Base-by-base conservation (phyloP, 1,284 basidiomycete species). In the Marasmius fiardii region DNA sequence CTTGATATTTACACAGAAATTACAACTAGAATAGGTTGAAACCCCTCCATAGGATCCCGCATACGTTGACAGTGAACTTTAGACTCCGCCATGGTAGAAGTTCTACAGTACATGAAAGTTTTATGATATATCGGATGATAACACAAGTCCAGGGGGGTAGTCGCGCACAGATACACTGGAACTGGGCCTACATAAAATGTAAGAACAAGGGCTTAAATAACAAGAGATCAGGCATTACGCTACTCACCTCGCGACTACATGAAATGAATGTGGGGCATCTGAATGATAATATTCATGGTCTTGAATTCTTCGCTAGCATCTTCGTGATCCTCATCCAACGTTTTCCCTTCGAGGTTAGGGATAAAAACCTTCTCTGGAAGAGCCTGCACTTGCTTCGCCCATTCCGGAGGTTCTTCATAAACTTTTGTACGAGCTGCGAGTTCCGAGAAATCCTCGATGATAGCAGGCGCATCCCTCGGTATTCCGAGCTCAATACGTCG, bases 401-500 rank as follows among this genome's bases (percentile, higher is more conserved):
- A 70, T 45, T 58, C 58, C 14, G 69, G 68, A 12, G 63, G 57
- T 12, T 50, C 55, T 53, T 71, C 71, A 55, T 61, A 64, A 26
- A 66, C 62, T 58, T 67, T 70, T 11, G 68, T 67, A 47, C 66
- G 63, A n/a, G 63, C 61, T 44, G 60, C 55, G 3, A 72, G 67
- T 51, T 62, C 71, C 12, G 61, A 60, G 52, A 65, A 71, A 51
- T 70, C 68, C 47, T 59, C 34, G 53, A 68, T 60, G 53, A 70
- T 64, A 4, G 68, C 57, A 49, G 67, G 68, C n/a, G 66, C 66
- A 47, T 69, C 67, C 14, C 67, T 62, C 10, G 69, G 68, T 16
- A 73, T 59, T 6, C 70, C 71, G 21, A 58, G 48, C 50, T 58
- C 63, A 54, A 71, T 68, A 41, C 67, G 68, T 39, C 62, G 63